Conservation (phyloP, 2,329 filamentous ascomycete genomes). For the Exophiala sp. region DNA sequence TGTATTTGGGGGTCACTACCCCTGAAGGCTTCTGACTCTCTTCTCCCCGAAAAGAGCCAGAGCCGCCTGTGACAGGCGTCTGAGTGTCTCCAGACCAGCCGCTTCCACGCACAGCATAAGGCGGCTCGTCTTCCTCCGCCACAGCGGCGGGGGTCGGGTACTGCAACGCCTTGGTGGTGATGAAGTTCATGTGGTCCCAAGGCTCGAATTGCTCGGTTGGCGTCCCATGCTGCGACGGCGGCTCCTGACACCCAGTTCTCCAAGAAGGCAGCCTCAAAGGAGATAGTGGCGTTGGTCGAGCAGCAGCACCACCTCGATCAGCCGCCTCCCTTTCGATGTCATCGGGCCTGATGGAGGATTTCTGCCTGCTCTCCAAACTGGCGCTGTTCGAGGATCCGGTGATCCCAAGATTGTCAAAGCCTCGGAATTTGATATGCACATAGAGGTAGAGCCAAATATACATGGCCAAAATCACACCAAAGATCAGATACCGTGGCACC, state of each 20-base stretch:
- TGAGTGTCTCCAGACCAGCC: constrained; percentile 20
- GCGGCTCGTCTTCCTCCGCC: neutral
- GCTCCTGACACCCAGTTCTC: neutral
- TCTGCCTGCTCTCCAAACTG: constrained; percentile 1
- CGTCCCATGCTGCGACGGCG: neutral
- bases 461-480: constrained; percentile 56
- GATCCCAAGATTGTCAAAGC: constrained; percentile 30
- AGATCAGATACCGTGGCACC: constrained; percentile 67
- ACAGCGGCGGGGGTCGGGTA: neutral
- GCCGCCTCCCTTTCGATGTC: constrained; percentile 6
- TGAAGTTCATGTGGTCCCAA: constrained; percentile 26
- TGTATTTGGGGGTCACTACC: neutral
- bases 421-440: constrained; percentile 46
- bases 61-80: neutral
- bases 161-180: constrained; percentile 18
- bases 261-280: neutral
- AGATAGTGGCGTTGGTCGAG: neutral
- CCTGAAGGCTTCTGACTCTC: neutral
- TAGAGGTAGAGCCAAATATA: constrained; percentile 67
- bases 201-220: constrained; percentile 8
- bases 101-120: constrained; percentile 8
- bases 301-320: neutral
- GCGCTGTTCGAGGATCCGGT: constrained; percentile 9
- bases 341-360: constrained; percentile 5
- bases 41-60: too few species aligned